phyloP scores from a whole-genome alignment of 768 basidiomycete species.

The Cystobasidiopsis lactophilus region DNA sequence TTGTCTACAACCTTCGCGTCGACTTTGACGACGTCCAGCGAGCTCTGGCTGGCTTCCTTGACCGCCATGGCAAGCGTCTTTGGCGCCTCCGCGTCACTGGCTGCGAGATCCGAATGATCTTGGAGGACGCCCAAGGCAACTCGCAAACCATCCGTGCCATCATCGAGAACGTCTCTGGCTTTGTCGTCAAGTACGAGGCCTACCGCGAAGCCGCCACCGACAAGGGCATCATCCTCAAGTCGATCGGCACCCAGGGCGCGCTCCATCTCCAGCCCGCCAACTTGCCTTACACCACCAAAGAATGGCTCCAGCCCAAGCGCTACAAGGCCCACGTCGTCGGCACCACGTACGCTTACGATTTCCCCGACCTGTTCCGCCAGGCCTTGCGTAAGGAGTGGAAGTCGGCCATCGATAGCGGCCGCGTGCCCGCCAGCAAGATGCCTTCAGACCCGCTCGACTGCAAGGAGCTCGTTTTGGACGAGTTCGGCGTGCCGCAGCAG shows the following conservation, averaged over 20 bases:
- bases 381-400: conserved; percentile 84
- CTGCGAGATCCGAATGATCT: conserved; percentile 81
- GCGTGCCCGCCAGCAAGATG: conserved; percentile 39
- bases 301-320: conserved; percentile 91
- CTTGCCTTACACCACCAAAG: conserved; percentile 84
- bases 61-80: conserved; percentile 88
- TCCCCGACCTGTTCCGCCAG: conserved; percentile 97
- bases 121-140: conserved; percentile 88
- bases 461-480: conserved; percentile 79
- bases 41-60: conserved; percentile 96
- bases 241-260: conserved; percentile 92
- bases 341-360: conserved; percentile 97
- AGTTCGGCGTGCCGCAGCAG: conserved; percentile 71
- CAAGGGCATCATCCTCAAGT: conserved; percentile 87
- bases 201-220: conserved; percentile 97
- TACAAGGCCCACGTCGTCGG: conserved; percentile 97
- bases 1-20: conserved; percentile 86
- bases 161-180: conserved; percentile 96
- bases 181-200: conserved; percentile 92
- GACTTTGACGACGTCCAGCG: conserved; percentile 90
- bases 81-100: conserved; percentile 97
- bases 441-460: conserved; percentile 64
- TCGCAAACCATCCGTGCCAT: conserved; percentile 89
- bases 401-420: conserved; percentile 31
- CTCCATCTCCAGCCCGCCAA: conserved; percentile 88